Base-by-base conservation (phyloP, 78 protist genomes). In the Protostelium mycophagum region DNA sequence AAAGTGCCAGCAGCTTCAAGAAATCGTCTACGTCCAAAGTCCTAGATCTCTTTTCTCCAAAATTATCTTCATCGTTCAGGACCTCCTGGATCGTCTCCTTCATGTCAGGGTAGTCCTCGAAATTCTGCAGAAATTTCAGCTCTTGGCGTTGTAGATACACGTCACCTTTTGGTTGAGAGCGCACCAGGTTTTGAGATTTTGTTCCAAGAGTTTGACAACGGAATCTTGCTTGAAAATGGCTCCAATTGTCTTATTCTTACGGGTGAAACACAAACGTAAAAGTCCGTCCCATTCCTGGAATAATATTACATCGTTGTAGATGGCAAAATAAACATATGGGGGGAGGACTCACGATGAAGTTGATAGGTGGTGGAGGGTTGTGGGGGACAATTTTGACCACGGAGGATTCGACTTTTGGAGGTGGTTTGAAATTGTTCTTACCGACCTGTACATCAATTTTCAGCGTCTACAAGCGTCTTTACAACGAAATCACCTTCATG, bases 341-440 rank as follows among this genome's bases (percentile, higher is more conserved):
- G 36, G 25, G 85, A 84, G 28, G 37, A 34, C 96, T 23, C 84
- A 94, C 98, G 31, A 88, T 31, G 83, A 99, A 98, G 87, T 98
- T 93, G 84, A 99, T 86, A 23, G 96, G 97, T 34, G 99, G 99
- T 9, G 98, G 98, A 0, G 99, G 99, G 63, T 94, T 90, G 84
- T 87, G 83, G 83, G 99, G 99, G 85, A 94, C 97, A 35, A 99
- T 93, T 63, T 97, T 86, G 37, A 99, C 98, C 5, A 99, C 99
- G 9, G 93, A 51, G 28, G 99, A 98, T 63, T 99, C 99, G 31
- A 99, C 99, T 86, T 99, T 98, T 28, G 99, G 99, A 28, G 99
- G 99, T 31, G 99, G 99, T 31, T 97, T 90, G 97, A 99, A 99
- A 90, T 95, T 94, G 90, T 95, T 97, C 85, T 93, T 94, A 29